Evolutionary conservation across 2,329 filamentous ascomycete genomes (phyloP).

Genomic region (Iodosphaeria phyllophila): DNA sequence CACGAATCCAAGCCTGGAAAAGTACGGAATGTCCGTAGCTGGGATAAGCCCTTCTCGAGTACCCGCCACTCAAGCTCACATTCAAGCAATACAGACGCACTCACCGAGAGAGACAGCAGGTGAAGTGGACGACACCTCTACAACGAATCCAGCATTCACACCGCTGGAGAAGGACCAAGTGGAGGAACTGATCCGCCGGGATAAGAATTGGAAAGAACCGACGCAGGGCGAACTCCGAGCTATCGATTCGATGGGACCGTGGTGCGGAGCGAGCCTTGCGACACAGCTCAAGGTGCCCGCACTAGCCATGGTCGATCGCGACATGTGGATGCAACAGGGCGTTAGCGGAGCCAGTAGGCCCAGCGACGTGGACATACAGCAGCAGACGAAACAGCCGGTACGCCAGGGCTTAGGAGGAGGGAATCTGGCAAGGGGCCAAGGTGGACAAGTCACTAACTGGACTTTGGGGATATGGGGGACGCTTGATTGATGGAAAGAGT

Average conservation of each 20-base stretch:
- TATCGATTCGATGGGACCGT: conserved; percentile 52
- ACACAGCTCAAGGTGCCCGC: conserved; percentile 50
- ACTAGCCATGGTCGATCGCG: conserved; percentile 51
- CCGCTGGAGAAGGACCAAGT: conserved; percentile 35
- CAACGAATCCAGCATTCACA: conserved; percentile 21
- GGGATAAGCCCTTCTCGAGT: conserved; percentile 6
- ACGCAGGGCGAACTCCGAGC: conserved; percentile 43
- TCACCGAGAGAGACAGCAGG: conserved; percentile 1
- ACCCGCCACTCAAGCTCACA: too few species aligned
- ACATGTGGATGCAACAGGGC: conserved; percentile 52
- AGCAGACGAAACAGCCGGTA: conserved; percentile 22
- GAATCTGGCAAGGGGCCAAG: conserved; percentile 23
- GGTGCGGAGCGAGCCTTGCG: conserved; percentile 55
- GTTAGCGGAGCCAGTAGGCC: conserved; percentile 39
- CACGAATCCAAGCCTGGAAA: conserved; percentile 23
- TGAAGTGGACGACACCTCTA: conserved; percentile 10
- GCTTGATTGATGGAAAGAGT: too few species aligned
- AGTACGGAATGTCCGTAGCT: conserved; percentile 10
- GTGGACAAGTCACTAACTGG: conserved; percentile 28
- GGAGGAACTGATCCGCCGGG: conserved; percentile 32
- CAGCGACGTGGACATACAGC: conserved; percentile 37
- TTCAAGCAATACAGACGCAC: conserved; percentile 4
- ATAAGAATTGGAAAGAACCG: conserved; percentile 18
- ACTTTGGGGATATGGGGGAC: conserved; percentile 44
- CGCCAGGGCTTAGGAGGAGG: conserved; percentile 46